Evolutionary conservation across 2,329 filamentous ascomycete genomes (phyloP), one percentile per base, ranked within the genome.

Genomic region (Colletotrichum paranaense): DNA sequence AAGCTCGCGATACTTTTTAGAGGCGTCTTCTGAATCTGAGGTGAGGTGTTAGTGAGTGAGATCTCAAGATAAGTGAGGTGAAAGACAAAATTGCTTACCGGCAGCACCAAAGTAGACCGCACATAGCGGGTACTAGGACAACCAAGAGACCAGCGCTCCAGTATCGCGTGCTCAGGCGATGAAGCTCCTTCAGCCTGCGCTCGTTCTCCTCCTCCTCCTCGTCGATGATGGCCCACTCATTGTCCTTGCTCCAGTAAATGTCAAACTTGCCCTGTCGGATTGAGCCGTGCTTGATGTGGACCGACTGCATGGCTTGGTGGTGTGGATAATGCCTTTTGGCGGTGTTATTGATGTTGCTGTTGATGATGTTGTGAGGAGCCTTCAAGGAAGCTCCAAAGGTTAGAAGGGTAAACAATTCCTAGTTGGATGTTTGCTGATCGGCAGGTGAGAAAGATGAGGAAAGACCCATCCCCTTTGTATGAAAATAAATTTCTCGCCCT

Each of bases 161-260:
- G 56, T 46, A 66, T 26, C 56, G 35, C n/a, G 57, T 28, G 38
- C 42, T 56, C 46, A 42, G 69, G 49, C 66, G 69, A 28, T 65
- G 26, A 32, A 19, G 22, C 53, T 56, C 30, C 56, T 30, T 58
- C 19, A 38, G 56, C n/a, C 35, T 16, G 59, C 71, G 63, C 28
- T 55, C 67, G 38, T 46, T 42, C 56, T 73, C 71, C 49, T 73
- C 71, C 24, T 73, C 71, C 49, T 73, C 71, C n/a, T 73, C 71
- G 24, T 73, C 71, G 30, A 73, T 73, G 35, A 73, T 73, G 56
- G 71, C 71, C 71, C 71, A 73, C 67, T 73, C 71, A 24, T 73
- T 69, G 52, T 72, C 71, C 67, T 66, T 73, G 67, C 59, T 73
- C 59, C 68, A 65, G 24, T 53, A 62, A 3, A 56, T 28, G 57